Percentiles rank a stretch among this genome's conserved stretches.
phyloP scores from a whole-genome alignment of 352 stramenopile genomes.

The Globisporangium heterothallicum region DNA sequence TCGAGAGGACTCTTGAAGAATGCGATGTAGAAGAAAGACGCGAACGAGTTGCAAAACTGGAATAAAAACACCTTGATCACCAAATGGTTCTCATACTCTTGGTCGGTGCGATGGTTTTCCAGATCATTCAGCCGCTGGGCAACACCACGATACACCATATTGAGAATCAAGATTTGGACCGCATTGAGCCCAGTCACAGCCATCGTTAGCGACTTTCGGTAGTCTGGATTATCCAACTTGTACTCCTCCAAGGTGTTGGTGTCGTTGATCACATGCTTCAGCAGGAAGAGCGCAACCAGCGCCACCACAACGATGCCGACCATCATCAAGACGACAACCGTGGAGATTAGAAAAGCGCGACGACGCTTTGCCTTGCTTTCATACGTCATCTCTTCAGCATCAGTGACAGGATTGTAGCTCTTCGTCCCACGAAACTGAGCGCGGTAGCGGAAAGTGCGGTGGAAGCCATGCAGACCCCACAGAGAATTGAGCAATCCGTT shows the following conservation, averaged over 20 bases:
- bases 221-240: constrained; percentile 24
- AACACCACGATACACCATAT: constrained; percentile 88
- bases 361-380: constrained; percentile 53
- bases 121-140: constrained; percentile 92
- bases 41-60: constrained; percentile 97
- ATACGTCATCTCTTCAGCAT: constrained; percentile 60
- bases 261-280: constrained; percentile 75
- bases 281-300: constrained; percentile 58
- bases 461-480: constrained; percentile 78
- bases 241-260: constrained; percentile 21
- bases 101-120: constrained; percentile 90
- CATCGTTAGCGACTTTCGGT: constrained; percentile 39
- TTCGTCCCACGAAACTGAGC: constrained; percentile 83
- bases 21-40: constrained; percentile 95
- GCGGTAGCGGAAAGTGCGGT: constrained; percentile 67
- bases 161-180: constrained; percentile 92
- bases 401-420: constrained; percentile 61
- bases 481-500: constrained; percentile 77
- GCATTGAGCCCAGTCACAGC: constrained; percentile 62
- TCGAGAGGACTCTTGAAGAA: constrained; percentile 57
- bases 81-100: constrained; percentile 88
- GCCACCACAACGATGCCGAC: constrained; percentile 66
- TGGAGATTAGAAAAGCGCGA: constrained; percentile 48
- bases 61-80: constrained; percentile 99
- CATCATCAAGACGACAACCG: constrained; percentile 70